Evolutionary conservation across 73 alveolate species (phyloP), one percentile per base, ranked within the genome.

Genomic region (Paramecium tetraurelia): DNA sequence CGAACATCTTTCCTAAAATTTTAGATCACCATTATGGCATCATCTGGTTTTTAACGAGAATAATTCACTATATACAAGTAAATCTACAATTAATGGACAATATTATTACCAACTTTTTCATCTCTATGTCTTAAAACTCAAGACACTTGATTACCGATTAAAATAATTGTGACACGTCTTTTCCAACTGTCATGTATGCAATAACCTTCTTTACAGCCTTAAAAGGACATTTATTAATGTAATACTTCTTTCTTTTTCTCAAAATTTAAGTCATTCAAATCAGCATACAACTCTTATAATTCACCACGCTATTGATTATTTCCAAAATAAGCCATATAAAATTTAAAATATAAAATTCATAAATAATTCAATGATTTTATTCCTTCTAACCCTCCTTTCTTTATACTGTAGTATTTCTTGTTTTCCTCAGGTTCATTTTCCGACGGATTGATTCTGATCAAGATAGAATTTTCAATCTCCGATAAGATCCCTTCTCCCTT

Each of bases 101-200:
- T 22, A 71, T 59, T 24, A 12, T 71, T 71, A 86, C 87, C 72
- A 86, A 50, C 50, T 86, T 86, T 85, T 86, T 86, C 93, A 86
- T 59, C 63, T 86, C 93, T 3, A 86, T 59, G 21, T 86, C 58
- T 29, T 69, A 72, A 57, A 86, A 86, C 36, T 86, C 93, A 35
- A 86, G 69, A 75, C 93, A 86, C 33, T 86, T 86, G 40, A 86
- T 86, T 20, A 86, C 87, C 11, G 93, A 75, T 75, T 86, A 59
- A 58, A 86, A 86, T 50, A 86, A 75, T 59, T 50, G 70, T 7
- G 93, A 86, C 4, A 86, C 93, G 29, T 86, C 93, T 59, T 86
- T 86, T 8, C 93, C 93, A 8, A 86, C 69, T 31, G 93, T 86
- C 93, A 86, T 86, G 36, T 59, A 44, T n/a, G 93, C 93, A 31